Evolutionary conservation across 805 yeast species (phyloP), one percentile per base, ranked within the genome.

Genomic region (Starmerella stigmatis): DNA sequence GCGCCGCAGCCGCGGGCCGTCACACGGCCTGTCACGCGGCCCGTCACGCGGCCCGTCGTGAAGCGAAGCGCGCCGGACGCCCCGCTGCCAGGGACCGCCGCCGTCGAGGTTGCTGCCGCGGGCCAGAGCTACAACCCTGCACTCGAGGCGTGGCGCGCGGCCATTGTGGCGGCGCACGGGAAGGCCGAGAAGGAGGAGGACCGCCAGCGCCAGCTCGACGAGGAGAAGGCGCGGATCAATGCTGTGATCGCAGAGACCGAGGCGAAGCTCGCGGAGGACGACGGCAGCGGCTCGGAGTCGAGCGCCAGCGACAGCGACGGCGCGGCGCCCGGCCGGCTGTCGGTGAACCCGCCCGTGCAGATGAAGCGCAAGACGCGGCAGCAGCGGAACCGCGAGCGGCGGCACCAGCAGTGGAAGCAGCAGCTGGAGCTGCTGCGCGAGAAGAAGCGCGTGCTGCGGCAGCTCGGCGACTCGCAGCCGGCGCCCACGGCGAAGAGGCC

Each of bases 51-150:
- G n/a, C n/a, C n/a, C n/a, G n/a, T n/a, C n/a, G 26, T 61, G 48
- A 17, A 54, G 60, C 44, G 23, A 28, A 23, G 35, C 10, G 44
- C 23, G 16, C 58, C 58, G 3, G 54, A 55, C 34, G 53, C 59
- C 1, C 53, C 57, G 3, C n/a, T 55, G 19, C 53, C 51, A 11
- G 52, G 46, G 8, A 41, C 57, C 1, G 33, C 43, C 23, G 61
- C 69, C 0, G 65, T 68, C 3, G 62, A 54, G 2, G 46, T 78
- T 3, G 86, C 94, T 11, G 79, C 80, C 56, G 92, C 80, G 2
- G 97, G 97, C 45, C 83, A 81, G 61, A 88, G 97, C 2, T 92
- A 86, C 60, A 92, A 92, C 60, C 98, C 98, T 21, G 73, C 89
- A 11, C 68, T 79, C 52, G 81, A 79, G 45, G 76, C 82, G 22